Conservation (phyloP, 2,329 filamentous ascomycete genomes). For the Phialophora verrucosa region DNA sequence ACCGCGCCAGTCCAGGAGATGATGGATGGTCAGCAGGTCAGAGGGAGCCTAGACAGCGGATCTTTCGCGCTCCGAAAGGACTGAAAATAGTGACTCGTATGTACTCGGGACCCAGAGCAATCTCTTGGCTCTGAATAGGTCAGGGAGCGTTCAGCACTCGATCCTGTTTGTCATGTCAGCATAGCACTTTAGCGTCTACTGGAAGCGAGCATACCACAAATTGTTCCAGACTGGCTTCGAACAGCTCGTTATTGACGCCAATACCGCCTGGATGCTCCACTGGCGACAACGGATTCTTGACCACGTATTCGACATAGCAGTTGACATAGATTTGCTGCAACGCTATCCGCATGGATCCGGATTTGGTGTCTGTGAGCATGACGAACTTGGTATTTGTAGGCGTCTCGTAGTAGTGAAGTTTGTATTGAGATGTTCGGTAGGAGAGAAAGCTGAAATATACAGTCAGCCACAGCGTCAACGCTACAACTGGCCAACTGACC, state of each 20-base stretch:
- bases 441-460: slow-evolving; percentile 75
- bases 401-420: slow-evolving; percentile 98
- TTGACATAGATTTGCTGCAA: slow-evolving; percentile 99
- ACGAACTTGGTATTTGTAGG: slow-evolving; percentile 95
- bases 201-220: slow-evolving; percentile 52
- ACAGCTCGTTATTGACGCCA: slow-evolving; percentile 69
- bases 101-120: not conserved
- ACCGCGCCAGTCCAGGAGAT: slow-evolving; percentile 3
- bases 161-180: slow-evolving; percentile 34
- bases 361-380: slow-evolving; percentile 89
- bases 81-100: not conserved
- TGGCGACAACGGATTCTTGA: slow-evolving; percentile 68
- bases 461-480: slow-evolving; percentile 29
- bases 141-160: slow-evolving; percentile 39
- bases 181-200: not conserved
- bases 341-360: slow-evolving; percentile 88
- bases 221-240: slow-evolving; percentile 63
- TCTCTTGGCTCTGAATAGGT: not conserved
- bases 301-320: slow-evolving; percentile 90
- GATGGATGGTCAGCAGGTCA: not conserved
- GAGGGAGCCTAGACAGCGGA: not conserved
- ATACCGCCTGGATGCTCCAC: slow-evolving; percentile 66
- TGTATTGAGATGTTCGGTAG: slow-evolving; percentile 93
- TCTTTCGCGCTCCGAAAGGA: not conserved
- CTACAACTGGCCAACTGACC: slow-evolving; percentile 46